Percentiles rank a stretch among this genome's conserved stretches.
Conservation (phyloP, 495 filamentous ascomycete genomes). For the Podospora sp. region DNA sequence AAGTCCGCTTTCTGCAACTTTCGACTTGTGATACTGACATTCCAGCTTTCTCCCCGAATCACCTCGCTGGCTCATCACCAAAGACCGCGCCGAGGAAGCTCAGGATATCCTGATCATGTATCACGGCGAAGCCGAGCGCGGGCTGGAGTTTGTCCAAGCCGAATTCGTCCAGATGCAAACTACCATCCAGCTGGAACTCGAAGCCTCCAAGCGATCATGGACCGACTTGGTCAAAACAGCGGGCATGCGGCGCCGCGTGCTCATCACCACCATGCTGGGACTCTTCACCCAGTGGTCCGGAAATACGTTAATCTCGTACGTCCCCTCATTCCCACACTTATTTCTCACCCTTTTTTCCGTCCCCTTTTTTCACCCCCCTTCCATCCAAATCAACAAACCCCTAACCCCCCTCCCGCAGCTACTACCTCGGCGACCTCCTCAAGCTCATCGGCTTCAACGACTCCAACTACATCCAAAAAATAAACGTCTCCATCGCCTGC, state of each 20-base stretch:
- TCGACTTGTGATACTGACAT: neutral
- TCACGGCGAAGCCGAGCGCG: conserved; percentile 60
- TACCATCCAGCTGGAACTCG: conserved; percentile 60
- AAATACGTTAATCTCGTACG: conserved; percentile 62
- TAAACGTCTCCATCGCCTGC: conserved; percentile 62
- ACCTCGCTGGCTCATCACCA: conserved; percentile 62
- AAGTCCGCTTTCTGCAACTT: conserved; percentile 2
- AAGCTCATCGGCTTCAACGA: conserved; percentile 54
- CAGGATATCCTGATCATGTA: conserved; percentile 59
- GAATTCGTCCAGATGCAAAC: conserved; percentile 63
- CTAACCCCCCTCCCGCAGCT: conserved; percentile 29
- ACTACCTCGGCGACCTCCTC: conserved; percentile 58
- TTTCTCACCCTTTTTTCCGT: neutral
- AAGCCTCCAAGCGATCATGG: conserved; percentile 58
- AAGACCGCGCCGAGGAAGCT: conserved; percentile 62
- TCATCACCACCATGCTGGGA: conserved; percentile 60
- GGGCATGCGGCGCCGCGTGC: conserved; percentile 59
- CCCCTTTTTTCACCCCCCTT: conserved; percentile 23
- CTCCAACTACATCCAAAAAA: conserved; percentile 53
- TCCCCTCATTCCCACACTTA: neutral
- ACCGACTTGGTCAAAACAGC: conserved; percentile 54
- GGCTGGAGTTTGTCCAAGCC: conserved; percentile 60
- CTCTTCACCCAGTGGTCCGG: conserved; percentile 69
- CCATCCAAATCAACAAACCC: neutral
- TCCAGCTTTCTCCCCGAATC: conserved; percentile 58